A percentile compares a stretch with the other conserved stretches of the same genome.
Conservation (phyloP, 345 rosid species). For the Isatis tinctoria region DNA sequence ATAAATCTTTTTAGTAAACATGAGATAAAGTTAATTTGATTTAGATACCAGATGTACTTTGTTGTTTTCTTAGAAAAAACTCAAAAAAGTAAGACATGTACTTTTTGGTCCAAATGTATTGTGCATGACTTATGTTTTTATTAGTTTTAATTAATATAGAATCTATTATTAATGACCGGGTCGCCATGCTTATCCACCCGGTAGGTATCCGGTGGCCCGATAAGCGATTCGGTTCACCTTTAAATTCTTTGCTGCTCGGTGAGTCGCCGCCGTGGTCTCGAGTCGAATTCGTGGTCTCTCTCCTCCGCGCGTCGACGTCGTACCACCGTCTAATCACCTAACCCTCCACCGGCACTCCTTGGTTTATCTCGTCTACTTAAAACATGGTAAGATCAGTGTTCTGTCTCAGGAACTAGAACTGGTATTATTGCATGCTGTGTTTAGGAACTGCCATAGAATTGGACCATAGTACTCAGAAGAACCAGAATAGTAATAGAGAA, state of each 20-base stretch:
- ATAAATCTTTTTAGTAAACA: too few species aligned
- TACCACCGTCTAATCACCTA: neutral
- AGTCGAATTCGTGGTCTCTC: slow-evolving; percentile 20
- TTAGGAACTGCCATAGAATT: neutral
- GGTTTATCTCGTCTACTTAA: neutral
- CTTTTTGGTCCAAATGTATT: too few species aligned
- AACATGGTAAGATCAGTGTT: slow-evolving; percentile 1
- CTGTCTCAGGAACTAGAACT: neutral
- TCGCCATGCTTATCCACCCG: neutral
- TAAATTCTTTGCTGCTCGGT: neutral
- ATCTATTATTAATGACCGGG: neutral
- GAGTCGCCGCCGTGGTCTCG: slow-evolving; percentile 17
- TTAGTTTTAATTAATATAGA: neutral
- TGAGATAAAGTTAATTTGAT: too few species aligned
- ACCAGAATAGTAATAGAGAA: neutral
- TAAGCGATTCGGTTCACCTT: neutral
- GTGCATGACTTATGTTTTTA: too few species aligned
- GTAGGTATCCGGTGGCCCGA: neutral
- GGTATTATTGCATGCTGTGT: neutral
- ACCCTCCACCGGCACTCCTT: neutral
- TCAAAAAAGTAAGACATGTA: too few species aligned
- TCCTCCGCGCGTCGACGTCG: slow-evolving; percentile 16
- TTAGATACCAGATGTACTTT: too few species aligned
- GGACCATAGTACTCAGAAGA: neutral
- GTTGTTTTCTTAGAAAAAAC: too few species aligned